Percentiles rank a stretch among this genome's conserved stretches.
phyloP scores from a whole-genome alignment of 176 grass and related monocot genomes.

The Aegilops bicornis region DNA sequence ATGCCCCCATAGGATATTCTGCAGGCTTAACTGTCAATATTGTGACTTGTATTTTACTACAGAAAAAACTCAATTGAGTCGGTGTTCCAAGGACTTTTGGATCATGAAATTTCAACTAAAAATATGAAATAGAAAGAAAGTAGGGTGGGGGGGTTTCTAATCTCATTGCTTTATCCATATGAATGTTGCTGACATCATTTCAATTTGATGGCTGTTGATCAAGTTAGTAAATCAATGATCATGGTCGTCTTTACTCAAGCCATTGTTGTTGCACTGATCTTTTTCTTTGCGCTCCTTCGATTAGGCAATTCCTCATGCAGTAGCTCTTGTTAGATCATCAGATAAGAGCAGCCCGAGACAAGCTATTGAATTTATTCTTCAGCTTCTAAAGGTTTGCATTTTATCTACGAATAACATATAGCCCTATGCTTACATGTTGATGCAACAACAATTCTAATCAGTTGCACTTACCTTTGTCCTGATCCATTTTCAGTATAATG shows the following conservation, averaged over 20 bases:
- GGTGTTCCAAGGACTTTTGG: background rate
- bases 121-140: background rate
- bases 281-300: slow-evolving; percentile 21
- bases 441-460: background rate
- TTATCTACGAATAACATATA: slow-evolving; percentile 27
- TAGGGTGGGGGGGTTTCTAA: background rate
- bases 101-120: background rate
- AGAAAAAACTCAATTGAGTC: background rate
- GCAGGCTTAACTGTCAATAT: background rate
- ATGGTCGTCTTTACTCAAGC: background rate
- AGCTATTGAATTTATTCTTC: slow-evolving; percentile 96
- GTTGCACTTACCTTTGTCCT: slow-evolving; percentile 22
- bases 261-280: slow-evolving; percentile 5
- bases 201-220: background rate
- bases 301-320: slow-evolving; percentile 91
- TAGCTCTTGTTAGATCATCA: slow-evolving; percentile 82
- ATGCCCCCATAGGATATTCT: background rate
- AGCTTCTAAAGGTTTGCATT: slow-evolving; percentile 82
- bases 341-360: slow-evolving; percentile 88
- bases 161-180: slow-evolving; percentile 4
- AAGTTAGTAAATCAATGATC: slow-evolving; percentile 1
- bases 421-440: background rate
- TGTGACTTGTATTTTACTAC: background rate
- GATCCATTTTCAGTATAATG: slow-evolving; percentile 83
- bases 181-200: background rate